Percentiles rank a stretch among this genome's conserved stretches.
phyloP scores from a whole-genome alignment of 345 rosid species.

The Citrus sp. region DNA sequence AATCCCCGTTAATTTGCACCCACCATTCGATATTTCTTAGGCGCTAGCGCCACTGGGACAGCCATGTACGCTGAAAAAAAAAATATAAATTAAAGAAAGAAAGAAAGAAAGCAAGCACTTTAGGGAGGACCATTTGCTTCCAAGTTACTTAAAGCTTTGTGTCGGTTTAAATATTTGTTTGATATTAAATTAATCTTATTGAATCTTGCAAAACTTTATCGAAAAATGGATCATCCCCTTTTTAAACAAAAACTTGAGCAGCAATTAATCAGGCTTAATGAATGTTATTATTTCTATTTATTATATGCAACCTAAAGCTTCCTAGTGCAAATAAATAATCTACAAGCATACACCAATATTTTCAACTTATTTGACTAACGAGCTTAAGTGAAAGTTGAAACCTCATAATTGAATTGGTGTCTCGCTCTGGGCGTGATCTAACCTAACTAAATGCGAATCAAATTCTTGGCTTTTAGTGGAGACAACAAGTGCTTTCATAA shows the following conservation, averaged over 20 bases:
- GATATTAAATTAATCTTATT: neutral
- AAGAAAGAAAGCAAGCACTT: neutral
- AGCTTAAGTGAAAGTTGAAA: neutral
- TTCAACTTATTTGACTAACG: neutral
- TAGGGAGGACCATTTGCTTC: neutral
- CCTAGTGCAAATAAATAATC: neutral
- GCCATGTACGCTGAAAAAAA: neutral
- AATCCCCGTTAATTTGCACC: neutral
- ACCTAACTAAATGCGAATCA: slow-evolving; percentile 10
- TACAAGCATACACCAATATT: neutral
- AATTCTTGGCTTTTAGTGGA: neutral
- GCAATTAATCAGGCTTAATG: slow-evolving; percentile 7
- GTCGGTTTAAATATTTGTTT: neutral
- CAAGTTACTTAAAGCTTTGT: slow-evolving; percentile 3
- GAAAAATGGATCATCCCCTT: neutral
- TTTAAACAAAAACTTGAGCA: neutral
- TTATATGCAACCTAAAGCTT: no score
- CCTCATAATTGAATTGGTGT: neutral
- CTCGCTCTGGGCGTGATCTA: slow-evolving; percentile 19
- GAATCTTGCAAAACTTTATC: neutral
- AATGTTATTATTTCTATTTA: neutral
- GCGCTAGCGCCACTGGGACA: neutral
- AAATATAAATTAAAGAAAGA: no score
- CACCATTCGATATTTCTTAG: neutral
- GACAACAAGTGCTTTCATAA: neutral